phyloP scores from a whole-genome alignment of 1,284 basidiomycete genomes.

The Austroboletus niveus region DNA sequence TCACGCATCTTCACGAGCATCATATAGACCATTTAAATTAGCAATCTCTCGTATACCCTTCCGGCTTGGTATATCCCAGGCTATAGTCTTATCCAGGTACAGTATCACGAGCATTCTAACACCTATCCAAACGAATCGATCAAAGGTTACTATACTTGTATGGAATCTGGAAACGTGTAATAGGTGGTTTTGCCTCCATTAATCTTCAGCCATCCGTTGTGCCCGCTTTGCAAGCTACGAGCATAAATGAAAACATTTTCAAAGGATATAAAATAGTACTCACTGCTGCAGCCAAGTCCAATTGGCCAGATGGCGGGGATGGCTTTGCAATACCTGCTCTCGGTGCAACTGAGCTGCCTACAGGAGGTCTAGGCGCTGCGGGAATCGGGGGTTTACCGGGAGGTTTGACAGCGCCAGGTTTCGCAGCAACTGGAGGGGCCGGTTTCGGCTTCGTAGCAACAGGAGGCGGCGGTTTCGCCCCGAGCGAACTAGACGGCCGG shows the following conservation, averaged over 20 bases:
- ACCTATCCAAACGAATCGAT: constrained; percentile 12
- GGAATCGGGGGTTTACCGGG: constrained; percentile 62
- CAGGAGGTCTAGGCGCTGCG: constrained; percentile 50
- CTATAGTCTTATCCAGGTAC: neutral
- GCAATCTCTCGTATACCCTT: constrained; percentile 21
- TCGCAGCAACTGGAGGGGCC: constrained; percentile 49
- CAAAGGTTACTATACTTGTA: neutral
- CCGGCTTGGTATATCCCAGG: constrained; percentile 11
- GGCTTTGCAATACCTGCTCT: constrained; percentile 41
- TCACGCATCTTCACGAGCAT: constrained; percentile 14
- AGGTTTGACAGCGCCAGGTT: constrained; percentile 46
- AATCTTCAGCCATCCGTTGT: constrained; percentile 55
- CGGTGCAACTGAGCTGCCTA: constrained; percentile 44
- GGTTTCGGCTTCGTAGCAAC: constrained; percentile 53
- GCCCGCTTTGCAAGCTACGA: constrained; percentile 67
- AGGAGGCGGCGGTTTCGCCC: constrained; percentile 46
- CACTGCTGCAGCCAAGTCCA: constrained; percentile 81
- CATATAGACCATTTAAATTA: constrained; percentile 24
- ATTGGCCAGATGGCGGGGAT: constrained; percentile 54
- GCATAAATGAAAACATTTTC: constrained; percentile 3
- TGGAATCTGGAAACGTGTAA: no score
- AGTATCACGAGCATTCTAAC: constrained; percentile 10
- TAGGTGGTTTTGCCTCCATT: constrained; percentile 3
- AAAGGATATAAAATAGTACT: constrained; percentile 30
- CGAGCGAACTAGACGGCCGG: constrained; percentile 53